Percentiles rank a stretch among this genome's conserved stretches.
phyloP scores from a whole-genome alignment of 164 flowering plant species.

The Liquidambar formosana region DNA sequence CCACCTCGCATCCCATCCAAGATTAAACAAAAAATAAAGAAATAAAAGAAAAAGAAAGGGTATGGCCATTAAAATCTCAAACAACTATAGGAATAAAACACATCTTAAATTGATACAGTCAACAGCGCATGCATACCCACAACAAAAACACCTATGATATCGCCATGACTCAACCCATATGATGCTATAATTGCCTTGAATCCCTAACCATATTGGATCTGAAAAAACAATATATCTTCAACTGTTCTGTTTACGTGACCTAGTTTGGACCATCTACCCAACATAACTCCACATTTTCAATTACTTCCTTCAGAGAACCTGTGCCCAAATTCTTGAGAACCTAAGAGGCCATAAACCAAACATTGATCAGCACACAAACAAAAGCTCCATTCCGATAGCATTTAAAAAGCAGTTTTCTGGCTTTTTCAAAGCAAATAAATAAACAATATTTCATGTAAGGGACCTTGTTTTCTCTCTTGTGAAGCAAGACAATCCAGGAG shows the following conservation, averaged over 20 bases:
- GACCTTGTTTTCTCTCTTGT: background rate
- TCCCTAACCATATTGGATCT: background rate
- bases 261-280: background rate
- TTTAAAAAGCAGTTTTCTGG: background rate
- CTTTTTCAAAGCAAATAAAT: background rate
- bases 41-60: too few relatives aligned
- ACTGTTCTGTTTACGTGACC: background rate
- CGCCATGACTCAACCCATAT: background rate
- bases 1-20: too few relatives aligned
- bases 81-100: too few relatives aligned
- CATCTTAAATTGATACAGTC: background rate
- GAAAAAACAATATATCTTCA: background rate
- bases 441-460: background rate
- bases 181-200: background rate
- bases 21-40: too few relatives aligned
- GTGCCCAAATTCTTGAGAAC: slow-evolving; percentile 22
- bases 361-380: background rate
- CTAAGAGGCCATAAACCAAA: slow-evolving; percentile 5
- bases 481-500: background rate
- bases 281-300: slow-evolving; percentile 15
- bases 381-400: background rate
- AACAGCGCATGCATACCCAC: background rate
- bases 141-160: background rate
- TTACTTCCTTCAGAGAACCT: slow-evolving; percentile 20
- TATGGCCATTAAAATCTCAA: too few relatives aligned